Evolutionary conservation across 2,329 filamentous ascomycete genomes (phyloP).

Genomic region (Graphilbum ipis-grandicollis): DNA sequence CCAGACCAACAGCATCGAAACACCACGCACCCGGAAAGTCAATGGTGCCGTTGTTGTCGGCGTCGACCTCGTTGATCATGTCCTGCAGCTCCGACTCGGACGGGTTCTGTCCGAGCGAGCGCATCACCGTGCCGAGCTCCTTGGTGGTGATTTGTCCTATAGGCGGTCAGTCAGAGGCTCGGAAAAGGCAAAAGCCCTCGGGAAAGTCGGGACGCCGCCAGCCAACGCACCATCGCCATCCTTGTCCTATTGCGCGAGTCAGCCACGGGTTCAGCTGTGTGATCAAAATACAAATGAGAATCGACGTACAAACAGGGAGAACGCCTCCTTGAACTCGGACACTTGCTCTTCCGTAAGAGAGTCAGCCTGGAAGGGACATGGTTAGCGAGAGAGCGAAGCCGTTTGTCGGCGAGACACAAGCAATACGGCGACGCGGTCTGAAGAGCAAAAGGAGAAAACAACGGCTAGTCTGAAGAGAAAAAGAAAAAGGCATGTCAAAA

Average conservation of each 20-base stretch:
- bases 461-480: no score
- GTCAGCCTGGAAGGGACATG: conserved; percentile 53
- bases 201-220: no score
- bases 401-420: no score
- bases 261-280: not conserved
- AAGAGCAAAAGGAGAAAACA: no score
- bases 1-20: no score
- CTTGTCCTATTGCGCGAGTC: conserved; percentile 10
- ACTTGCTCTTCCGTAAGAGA: conserved; percentile 99
- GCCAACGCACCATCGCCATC: conserved; percentile 14
- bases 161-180: no score
- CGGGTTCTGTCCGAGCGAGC: conserved; percentile 76
- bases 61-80: conserved; percentile 89
- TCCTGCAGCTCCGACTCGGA: conserved; percentile 82
- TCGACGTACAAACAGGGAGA: conserved; percentile 90
- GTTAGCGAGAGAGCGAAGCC: no score
- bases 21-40: conserved; percentile 71
- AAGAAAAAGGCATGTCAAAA: no score
- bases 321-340: conserved; percentile 99
- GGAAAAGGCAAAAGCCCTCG: no score
- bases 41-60: conserved; percentile 84
- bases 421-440: no score
- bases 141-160: conserved; percentile 82
- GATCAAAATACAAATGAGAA: conserved; percentile 5
- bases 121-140: conserved; percentile 80